Percentiles rank a stretch among this genome's conserved stretches.
Evolutionary conservation across 306 rosid species (phyloP).

Genomic region (Quercus agrifolia): DNA sequence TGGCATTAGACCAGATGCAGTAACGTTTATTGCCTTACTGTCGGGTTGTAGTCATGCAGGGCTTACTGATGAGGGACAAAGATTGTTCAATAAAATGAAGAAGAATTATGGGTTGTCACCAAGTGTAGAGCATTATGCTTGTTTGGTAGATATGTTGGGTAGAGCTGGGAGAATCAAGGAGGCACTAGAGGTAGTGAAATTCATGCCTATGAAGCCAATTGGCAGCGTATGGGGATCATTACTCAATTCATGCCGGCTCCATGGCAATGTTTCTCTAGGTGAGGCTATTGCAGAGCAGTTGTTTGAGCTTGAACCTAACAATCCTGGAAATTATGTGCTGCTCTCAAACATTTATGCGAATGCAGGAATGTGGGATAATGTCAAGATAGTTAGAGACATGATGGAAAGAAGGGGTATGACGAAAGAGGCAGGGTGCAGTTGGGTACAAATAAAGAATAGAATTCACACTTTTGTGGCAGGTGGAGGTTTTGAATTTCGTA

Average conservation of each 20-base stretch:
- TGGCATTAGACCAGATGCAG: constrained; percentile 38
- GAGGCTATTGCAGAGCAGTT: constrained; percentile 36
- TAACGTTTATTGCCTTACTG: constrained; percentile 48
- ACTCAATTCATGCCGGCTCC: constrained; percentile 48
- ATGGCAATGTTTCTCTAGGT: constrained; percentile 41
- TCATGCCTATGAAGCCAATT: constrained; percentile 55
- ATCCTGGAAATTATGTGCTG: constrained; percentile 58
- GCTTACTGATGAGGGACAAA: constrained; percentile 32
- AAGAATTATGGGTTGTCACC: constrained; percentile 37
- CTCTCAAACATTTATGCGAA: constrained; percentile 59
- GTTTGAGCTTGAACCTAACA: constrained; percentile 46
- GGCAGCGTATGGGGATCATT: constrained; percentile 60
- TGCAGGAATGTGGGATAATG: constrained; percentile 50
- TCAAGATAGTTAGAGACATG: constrained; percentile 47
- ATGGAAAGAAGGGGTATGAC: constrained; percentile 44
- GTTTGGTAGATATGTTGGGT: constrained; percentile 48
- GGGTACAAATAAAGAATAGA: constrained; percentile 43
- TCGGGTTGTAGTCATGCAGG: constrained; percentile 65
- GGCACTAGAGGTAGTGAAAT: constrained; percentile 34
- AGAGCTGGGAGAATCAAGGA: constrained; percentile 44
- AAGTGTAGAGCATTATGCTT: constrained; percentile 52
- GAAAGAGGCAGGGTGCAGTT: constrained; percentile 58
- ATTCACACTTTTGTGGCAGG: constrained; percentile 53
- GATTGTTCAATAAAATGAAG: constrained; percentile 35
- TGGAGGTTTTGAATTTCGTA: constrained; percentile 43